Base-by-base conservation (phyloP, 176 grass and related monocot genomes). In the Raddia guianensis region DNA sequence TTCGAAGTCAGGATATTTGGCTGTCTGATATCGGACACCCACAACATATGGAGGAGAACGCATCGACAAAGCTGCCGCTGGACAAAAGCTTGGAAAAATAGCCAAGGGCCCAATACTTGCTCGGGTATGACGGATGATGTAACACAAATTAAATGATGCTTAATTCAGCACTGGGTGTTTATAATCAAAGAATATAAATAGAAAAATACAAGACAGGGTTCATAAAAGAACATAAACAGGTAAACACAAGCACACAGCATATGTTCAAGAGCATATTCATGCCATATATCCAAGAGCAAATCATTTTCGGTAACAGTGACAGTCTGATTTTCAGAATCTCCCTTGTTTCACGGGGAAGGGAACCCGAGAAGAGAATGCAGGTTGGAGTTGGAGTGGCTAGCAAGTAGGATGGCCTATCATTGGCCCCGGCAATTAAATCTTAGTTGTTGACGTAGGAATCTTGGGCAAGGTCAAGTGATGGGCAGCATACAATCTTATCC, bases 371-470 rank as follows among this genome's bases (percentile, higher is more conserved):
- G 35, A 69, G 21, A 85, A 73, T 67, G 72, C 66, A 66, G 68
- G 14, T 77, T 73, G 72, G 48, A 55, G 70, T 50, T 49, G 19
- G 49, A 66, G 79, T 85, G 70, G 65, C 59, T 81, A 43, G 49
- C 67, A 76, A 65, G 87, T 59, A 85, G 42, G 64, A 80, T 84
- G 72, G 49, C 42, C 49, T 86, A 73, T 80, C 68, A 86, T 72
- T 66, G 49, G 60, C 50, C 65, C 77, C 72, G 49, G 58, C 77
- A 72, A 34, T 85, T 85, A 72, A 83, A 71, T 89, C 75, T 64
- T 70, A 82, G 87, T 76, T 81, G 66, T 71, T 55, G 71, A 75
- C 82, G 58, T 75, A 71, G 72, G 87, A 81, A 85, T 89, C 82
- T 71, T 6, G 49, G 13, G 27, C 27, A 81, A 64, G 71, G 56